These are phyloP conservation scores for Plasmopara viticola DNA, from an alignment of 352 stramenopile species.

Conservation along the genomic window DNA sequence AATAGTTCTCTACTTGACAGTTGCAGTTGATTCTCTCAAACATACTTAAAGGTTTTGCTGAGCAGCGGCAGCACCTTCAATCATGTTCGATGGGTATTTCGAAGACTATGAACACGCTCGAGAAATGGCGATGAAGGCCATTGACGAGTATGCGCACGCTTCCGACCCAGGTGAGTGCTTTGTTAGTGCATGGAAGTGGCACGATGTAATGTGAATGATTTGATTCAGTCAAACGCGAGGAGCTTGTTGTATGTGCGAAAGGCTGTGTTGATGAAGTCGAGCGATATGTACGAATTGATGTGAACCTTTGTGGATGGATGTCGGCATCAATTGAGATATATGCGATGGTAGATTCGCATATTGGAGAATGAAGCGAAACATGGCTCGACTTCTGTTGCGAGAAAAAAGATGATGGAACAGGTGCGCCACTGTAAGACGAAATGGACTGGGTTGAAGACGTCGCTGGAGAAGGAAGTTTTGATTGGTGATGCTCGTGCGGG, in stretches of 20 bases:
- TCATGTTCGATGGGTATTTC: conserved; percentile 58
- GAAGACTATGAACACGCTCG: conserved; percentile 43
- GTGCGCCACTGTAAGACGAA: conserved; percentile 43
- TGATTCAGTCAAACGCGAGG: conserved; percentile 28
- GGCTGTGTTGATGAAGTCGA: conserved; percentile 62
- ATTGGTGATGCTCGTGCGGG: conserved; percentile 34
- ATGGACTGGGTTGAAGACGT: conserved; percentile 38
- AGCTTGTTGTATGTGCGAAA: conserved; percentile 40
- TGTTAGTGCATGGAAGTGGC: not conserved
- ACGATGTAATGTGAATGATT: not conserved
- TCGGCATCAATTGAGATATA: conserved; percentile 7
- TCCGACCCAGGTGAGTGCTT: conserved; percentile 19
- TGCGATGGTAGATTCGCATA: conserved; percentile 39
- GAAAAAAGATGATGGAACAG: conserved; percentile 45
- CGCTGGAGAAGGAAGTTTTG: conserved; percentile 54
- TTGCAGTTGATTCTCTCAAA: not conserved
- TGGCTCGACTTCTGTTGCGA: conserved; percentile 17
- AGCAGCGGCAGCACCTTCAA: not conserved
- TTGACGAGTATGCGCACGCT: conserved; percentile 39
- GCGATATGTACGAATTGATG: conserved; percentile 40
- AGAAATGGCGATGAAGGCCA: conserved; percentile 37
- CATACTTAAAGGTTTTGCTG: not conserved
- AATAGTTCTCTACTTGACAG: conserved; percentile 10
- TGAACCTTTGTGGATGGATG: not conserved
- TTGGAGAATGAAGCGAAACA: conserved; percentile 55